Conservation (phyloP, 768 basidiomycete genomes). For the Mycena metata region DNA sequence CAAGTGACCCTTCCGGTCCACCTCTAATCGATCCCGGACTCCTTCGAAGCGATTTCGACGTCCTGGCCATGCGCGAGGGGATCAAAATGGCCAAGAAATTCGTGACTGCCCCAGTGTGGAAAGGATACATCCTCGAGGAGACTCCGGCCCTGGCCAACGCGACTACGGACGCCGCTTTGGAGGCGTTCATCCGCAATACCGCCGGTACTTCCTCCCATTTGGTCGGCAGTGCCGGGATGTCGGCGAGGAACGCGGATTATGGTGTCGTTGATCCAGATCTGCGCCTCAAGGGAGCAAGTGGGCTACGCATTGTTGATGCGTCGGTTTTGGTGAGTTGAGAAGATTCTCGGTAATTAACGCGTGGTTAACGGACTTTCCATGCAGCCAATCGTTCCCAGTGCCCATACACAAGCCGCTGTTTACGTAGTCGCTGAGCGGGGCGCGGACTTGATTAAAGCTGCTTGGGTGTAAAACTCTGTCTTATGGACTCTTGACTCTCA, state of each 20-base stretch:
- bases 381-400: constrained; percentile 19
- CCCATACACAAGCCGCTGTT: constrained; percentile 22
- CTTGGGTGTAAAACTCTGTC: constrained; percentile 9
- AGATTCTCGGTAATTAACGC: background rate
- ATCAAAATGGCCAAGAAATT: constrained; percentile 7
- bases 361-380: background rate
- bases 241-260: constrained; percentile 12
- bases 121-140: constrained; percentile 11
- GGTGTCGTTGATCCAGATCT: constrained; percentile 28
- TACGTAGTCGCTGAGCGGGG: constrained; percentile 25
- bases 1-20: constrained; percentile 52
- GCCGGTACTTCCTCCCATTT: constrained; percentile 14
- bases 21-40: constrained; percentile 62
- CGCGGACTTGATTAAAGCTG: constrained; percentile 15
- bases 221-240: constrained; percentile 14
- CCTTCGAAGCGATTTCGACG: constrained; percentile 43
- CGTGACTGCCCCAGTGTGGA: constrained; percentile 19
- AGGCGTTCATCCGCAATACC: constrained; percentile 14
- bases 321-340: constrained; percentile 20
- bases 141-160: constrained; percentile 3
- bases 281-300: constrained; percentile 17
- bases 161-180: constrained; percentile 11
- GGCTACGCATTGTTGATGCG: constrained; percentile 26
- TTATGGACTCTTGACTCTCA: no score
- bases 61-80: constrained; percentile 37